Percentiles rank a stretch among this genome's conserved stretches.
Conservation (phyloP, 306 rosid species). For the Prunus mira region DNA sequence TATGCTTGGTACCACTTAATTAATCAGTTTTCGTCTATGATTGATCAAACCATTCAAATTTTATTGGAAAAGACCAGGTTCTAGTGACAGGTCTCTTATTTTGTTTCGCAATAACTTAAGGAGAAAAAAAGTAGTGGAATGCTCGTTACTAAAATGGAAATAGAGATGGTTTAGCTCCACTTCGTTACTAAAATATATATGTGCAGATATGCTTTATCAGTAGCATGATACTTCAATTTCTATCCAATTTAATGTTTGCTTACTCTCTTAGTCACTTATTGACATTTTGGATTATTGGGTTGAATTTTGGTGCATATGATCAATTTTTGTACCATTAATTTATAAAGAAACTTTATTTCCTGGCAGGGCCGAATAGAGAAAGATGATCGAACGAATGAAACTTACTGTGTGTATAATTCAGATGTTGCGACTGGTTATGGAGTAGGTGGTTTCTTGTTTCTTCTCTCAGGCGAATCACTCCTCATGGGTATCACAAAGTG, state of each 20-base stretch:
- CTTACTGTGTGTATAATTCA: conserved; percentile 79
- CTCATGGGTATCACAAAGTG: conserved; percentile 86
- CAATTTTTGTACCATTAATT: neutral
- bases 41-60: neutral
- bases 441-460: conserved; percentile 80
- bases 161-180: neutral
- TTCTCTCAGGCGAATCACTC: conserved; percentile 75
- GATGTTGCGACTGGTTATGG: conserved; percentile 97
- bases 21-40: neutral
- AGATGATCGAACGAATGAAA: conserved; percentile 43
- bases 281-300: neutral
- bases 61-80: neutral
- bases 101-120: neutral
- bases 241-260: neutral
- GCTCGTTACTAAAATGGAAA: neutral
- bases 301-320: neutral
- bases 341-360: neutral
- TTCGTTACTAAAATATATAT: neutral
- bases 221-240: neutral
- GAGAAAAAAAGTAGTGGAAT: neutral
- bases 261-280: neutral
- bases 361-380: conserved; percentile 54
- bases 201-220: neutral
- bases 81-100: neutral
- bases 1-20: neutral